Base-by-base conservation (phyloP, 306 rosid genomes). In the Begonia masoniana region DNA sequence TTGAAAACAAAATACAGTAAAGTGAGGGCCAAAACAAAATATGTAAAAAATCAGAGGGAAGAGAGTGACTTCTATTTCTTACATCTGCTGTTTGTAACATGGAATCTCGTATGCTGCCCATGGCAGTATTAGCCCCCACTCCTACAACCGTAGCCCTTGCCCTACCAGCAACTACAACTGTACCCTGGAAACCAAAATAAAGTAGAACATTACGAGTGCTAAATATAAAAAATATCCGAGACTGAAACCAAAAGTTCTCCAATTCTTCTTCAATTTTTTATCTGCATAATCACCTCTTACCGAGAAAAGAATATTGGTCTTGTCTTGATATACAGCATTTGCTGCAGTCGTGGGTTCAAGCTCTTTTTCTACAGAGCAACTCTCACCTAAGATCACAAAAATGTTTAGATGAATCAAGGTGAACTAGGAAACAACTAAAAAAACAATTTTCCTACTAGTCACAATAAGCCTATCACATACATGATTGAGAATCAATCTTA, bases 101-200 rank as follows among this genome's bases (percentile, higher is more conserved):
- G 39, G 96, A 83, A 65, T 85, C 97, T 10, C 87, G 91, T 67
- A 91, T 91, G 69, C 74, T 76, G 10, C 97, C 96, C 97, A 91
- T 91, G 63, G 97, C 97, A 60, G 96, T 91, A 57, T 85, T 84
- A 47, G 85, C 67, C 68, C 97, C 96, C 64, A 91, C 94, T 57
- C 94, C 94, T 47, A 85, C 94, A 61, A 91, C 97, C 46, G 78
- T 51, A 61, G 97, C 97, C 74, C 97, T 77, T 57, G 88, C 94
- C 80, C 97, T 80, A 63, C 97, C 97, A 73, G 92, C 94, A 74
- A 91, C 97, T 42, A 91, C 83, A 58, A 91, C 88, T 6, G 97
- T 91, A 57, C 97, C 97, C 97, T 85, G 83, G 61, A 51, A 58
- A 54, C 62, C 61, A 73, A 68, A 77, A 68, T n/a, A 61, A 23